A percentile compares a stretch with the other conserved stretches of the same genome.
Evolutionary conservation across 108 stramenopile species (phyloP).

Genomic region (Hondaea fermentalgiana): DNA sequence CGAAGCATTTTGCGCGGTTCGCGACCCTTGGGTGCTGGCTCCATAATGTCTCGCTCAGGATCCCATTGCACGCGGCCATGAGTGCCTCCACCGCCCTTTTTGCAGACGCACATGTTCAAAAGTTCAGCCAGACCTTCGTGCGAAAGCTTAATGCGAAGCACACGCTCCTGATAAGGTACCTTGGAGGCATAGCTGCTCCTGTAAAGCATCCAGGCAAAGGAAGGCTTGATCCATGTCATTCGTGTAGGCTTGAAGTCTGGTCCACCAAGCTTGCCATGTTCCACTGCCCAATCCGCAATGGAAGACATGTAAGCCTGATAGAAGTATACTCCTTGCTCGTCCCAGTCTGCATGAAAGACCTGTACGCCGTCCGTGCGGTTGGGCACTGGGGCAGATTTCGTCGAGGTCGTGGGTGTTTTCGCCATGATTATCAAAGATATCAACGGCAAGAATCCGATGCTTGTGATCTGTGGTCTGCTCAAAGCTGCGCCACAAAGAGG

Average conservation of each 20-base stretch:
- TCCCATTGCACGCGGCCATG: background rate
- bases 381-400: no score
- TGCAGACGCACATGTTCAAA: background rate
- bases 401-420: no score
- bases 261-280: background rate
- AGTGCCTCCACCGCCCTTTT: background rate
- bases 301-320: slow-evolving; percentile 4
- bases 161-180: background rate
- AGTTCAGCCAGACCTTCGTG: background rate
- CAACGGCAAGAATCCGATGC: no score
- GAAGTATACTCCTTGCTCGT: background rate
- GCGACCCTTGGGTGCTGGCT: background rate
- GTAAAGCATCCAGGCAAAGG: slow-evolving; percentile 18
- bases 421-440: no score
- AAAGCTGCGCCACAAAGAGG: no score
- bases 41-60: background rate
- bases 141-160: background rate
- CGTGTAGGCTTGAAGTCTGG: background rate
- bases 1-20: slow-evolving; percentile 17
- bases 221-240: slow-evolving; percentile 22
- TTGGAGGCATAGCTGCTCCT: background rate
- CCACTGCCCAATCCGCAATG: background rate
- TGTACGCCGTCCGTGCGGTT: background rate
- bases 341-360: background rate
- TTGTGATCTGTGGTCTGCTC: no score